Conservation (phyloP, 2,329 filamentous ascomycete genomes). For the Rasamsonia emersonii region DNA sequence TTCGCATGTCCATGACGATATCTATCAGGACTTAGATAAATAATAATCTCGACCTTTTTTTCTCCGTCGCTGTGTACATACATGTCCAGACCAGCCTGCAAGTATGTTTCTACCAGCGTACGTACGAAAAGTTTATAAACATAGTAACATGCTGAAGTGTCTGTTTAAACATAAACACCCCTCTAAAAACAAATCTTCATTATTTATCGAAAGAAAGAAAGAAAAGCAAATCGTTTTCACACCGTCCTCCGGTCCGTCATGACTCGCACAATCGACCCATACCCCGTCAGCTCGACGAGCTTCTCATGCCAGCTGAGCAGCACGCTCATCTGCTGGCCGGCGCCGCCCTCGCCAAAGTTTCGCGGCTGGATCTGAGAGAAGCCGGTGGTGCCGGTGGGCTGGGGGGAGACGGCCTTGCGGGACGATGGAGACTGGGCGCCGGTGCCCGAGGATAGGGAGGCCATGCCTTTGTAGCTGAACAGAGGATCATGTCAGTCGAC, state of each 20-base stretch:
- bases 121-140: too few species aligned
- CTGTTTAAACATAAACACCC: too few species aligned
- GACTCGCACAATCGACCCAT: constrained; percentile 84
- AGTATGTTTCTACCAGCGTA: too few species aligned
- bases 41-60: too few species aligned
- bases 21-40: too few species aligned
- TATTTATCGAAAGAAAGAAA: too few species aligned
- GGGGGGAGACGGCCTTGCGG: constrained; percentile 54
- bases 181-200: too few species aligned
- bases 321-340: constrained; percentile 89
- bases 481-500: constrained; percentile 4
- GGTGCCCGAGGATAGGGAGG: constrained; percentile 28
- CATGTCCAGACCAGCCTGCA: too few species aligned
- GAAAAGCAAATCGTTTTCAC: too few species aligned
- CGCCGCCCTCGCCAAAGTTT: constrained; percentile 54
- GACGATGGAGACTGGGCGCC: constrained; percentile 43
- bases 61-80: too few species aligned
- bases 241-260: constrained; percentile 96
- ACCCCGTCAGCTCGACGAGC: constrained; percentile 84
- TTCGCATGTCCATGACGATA: too few species aligned
- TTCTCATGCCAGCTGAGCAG: constrained; percentile 98
- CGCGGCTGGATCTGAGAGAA: constrained; percentile 70
- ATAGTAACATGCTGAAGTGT: too few species aligned
- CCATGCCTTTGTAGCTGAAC: constrained; percentile 83
- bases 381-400: constrained; percentile 73